Conservation (phyloP, 352 stramenopile genomes). For the Lagenidium giganteum region DNA sequence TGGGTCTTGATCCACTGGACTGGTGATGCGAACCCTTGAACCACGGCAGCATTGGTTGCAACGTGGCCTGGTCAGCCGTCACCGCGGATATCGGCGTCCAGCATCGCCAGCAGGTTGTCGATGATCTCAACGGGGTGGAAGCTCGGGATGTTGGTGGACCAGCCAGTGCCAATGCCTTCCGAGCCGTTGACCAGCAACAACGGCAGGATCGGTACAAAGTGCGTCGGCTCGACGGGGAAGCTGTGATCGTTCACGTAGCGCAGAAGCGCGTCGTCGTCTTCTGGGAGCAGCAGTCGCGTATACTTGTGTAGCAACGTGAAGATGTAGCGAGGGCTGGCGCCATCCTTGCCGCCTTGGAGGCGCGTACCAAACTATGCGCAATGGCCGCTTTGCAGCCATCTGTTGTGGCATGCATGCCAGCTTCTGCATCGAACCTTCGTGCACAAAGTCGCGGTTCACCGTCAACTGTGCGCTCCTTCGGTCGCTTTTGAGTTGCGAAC, state of each 20-base stretch:
- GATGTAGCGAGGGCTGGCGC: constrained; percentile 97
- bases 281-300: constrained; percentile 96
- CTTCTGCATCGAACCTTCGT: constrained; percentile 61
- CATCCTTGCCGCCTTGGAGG: constrained; percentile 97
- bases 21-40: constrained; percentile 94
- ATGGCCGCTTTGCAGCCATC: constrained; percentile 39
- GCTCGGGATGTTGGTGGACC: constrained; percentile 94
- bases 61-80: too few species aligned
- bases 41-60: constrained; percentile 89
- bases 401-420: constrained; percentile 36
- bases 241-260: constrained; percentile 98
- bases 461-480: too few species aligned
- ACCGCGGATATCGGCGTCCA: constrained; percentile 67
- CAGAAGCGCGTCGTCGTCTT: constrained; percentile 97
- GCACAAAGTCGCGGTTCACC: constrained; percentile 26
- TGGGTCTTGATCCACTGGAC: constrained; percentile 63
- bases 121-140: constrained; percentile 97
- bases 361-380: constrained; percentile 98
- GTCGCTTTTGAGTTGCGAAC: too few species aligned
- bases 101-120: constrained; percentile 86
- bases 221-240: constrained; percentile 95
- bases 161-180: constrained; percentile 99
- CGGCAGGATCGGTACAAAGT: constrained; percentile 96
- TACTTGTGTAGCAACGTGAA: constrained; percentile 97
- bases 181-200: constrained; percentile 97